Conservation (phyloP, 192 early-diverging fungal species). For the Gigaspora rosea region DNA sequence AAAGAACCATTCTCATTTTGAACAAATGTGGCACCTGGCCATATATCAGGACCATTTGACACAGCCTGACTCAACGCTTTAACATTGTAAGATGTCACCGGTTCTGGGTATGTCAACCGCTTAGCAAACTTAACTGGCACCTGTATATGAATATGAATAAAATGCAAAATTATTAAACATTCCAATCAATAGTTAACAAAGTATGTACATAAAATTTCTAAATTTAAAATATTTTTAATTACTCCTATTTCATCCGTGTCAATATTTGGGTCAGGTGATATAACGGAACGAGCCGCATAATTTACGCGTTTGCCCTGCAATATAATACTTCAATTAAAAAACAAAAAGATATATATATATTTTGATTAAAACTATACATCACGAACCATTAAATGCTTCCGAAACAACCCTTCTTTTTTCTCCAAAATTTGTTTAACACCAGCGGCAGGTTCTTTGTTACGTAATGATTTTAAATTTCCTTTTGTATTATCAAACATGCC, state of each 20-base stretch:
- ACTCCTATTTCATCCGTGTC: conserved; percentile 96
- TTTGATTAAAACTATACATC: background rate
- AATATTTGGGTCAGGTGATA: conserved; percentile 96
- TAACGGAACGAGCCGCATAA: conserved; percentile 96
- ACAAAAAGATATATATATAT: background rate
- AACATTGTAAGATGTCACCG: conserved; percentile 95
- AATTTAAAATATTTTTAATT: background rate
- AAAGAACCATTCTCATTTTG: conserved; percentile 96
- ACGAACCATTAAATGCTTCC: conserved; percentile 95
- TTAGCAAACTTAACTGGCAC: conserved; percentile 93
- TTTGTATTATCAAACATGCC: conserved; percentile 92
- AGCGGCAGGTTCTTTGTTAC: conserved; percentile 68
- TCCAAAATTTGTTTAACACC: conserved; percentile 96
- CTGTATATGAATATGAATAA: background rate
- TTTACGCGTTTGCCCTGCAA: conserved; percentile 93
- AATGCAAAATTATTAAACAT: background rate
- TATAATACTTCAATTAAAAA: background rate
- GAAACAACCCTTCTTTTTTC: conserved; percentile 99
- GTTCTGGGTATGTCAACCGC: conserved; percentile 96
- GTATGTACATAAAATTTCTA: background rate
- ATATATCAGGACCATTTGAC: conserved; percentile 91
- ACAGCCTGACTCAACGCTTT: conserved; percentile 88
- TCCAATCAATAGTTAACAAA: background rate
- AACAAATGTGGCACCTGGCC: conserved; percentile 95
- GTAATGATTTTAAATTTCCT: conserved; percentile 48